Percentiles rank a stretch among this genome's conserved stretches.
These are phyloP conservation scores for Aphanomyces invadans DNA, from an alignment of 352 stramenopile genomes.

Conservation along the genomic window DNA sequence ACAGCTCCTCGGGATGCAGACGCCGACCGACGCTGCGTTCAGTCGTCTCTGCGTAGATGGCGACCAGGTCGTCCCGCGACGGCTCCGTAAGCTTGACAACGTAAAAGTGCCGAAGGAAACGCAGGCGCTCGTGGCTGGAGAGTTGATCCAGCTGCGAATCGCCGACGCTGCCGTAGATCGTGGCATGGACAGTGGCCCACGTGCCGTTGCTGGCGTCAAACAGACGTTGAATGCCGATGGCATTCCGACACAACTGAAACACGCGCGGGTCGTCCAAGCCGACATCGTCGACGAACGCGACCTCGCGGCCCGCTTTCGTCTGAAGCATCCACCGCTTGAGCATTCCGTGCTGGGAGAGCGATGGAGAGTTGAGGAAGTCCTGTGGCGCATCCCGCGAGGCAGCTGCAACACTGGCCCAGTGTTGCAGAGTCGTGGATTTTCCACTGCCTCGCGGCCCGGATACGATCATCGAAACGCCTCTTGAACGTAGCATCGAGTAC, in stretches of 20 bases:
- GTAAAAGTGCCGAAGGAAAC: background rate
- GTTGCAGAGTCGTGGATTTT: background rate
- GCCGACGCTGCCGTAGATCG: background rate
- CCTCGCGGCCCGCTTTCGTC: background rate
- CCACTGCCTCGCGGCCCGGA: background rate
- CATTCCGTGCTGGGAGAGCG: background rate
- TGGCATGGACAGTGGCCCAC: background rate
- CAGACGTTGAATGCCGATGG: background rate
- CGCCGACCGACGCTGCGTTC: background rate
- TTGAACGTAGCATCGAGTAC: background rate
- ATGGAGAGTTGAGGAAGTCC: background rate
- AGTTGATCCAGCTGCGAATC: background rate
- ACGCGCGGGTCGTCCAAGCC: background rate
- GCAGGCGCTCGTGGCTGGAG: background rate
- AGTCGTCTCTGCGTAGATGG: background rate
- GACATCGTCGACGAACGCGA: slow-evolving; percentile 8
- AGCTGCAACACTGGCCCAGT: background rate
- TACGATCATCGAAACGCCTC: background rate
- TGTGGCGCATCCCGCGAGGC: background rate
- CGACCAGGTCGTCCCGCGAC: background rate
- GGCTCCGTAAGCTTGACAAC: background rate
- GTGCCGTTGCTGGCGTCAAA: background rate
- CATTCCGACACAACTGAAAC: background rate
- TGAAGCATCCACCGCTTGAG: background rate
- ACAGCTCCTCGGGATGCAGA: background rate